Conservation (phyloP, 2,329 filamentous ascomycete genomes). For the Pestalotiopsis sp. region DNA sequence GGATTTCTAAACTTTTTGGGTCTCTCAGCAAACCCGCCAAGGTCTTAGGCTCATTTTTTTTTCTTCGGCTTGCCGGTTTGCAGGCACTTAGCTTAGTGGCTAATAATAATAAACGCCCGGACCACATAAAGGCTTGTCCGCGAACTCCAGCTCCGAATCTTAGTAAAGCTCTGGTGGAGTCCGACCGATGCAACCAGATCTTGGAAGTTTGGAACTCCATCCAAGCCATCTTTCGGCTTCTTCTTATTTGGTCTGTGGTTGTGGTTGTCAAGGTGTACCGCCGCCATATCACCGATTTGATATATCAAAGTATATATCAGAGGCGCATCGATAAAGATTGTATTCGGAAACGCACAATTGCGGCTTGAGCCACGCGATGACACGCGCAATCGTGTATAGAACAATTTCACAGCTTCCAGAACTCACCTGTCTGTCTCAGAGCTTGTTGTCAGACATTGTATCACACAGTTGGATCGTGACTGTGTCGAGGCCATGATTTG, state of each 20-base stretch:
- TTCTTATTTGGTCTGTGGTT: no score
- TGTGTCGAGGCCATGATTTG: neutral
- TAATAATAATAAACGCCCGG: constrained; percentile 4
- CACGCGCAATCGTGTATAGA: neutral
- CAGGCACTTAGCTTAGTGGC: constrained; percentile 1
- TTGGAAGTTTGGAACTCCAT: neutral
- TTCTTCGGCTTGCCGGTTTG: constrained; percentile 4
- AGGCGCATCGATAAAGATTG: neutral
- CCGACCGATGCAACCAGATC: neutral
- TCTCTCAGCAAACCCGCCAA: constrained; percentile 6
- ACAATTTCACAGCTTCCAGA: neutral
- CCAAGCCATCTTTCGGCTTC: no score
- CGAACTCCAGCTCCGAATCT: neutral
- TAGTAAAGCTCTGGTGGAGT: neutral
- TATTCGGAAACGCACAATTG: neutral
- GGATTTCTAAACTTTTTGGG: constrained; percentile 15
- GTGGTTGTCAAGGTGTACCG: no score
- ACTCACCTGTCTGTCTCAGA: neutral
- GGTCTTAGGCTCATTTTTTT: constrained; percentile 7
- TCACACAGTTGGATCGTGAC: neutral
- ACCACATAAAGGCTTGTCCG: constrained; percentile 2
- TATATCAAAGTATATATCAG: neutral
- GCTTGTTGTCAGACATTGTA: neutral
- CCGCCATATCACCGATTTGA: no score
- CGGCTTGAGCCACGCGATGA: neutral